Conservation (phyloP, 2,329 filamentous ascomycete genomes). For the Trichoderma sp. region DNA sequence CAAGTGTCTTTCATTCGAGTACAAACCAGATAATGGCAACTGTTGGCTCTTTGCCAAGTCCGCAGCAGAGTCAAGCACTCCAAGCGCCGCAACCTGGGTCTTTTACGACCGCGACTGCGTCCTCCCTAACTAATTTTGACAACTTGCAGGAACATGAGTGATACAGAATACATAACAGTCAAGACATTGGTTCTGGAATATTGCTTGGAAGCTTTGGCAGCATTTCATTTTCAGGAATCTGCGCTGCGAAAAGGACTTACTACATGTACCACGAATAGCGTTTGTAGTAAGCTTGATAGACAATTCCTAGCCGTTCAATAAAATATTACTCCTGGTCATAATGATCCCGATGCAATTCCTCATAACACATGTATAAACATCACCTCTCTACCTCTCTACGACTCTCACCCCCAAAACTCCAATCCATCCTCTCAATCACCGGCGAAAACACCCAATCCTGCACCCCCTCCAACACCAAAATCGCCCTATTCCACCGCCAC, state of each 20-base stretch:
- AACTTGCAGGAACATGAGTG: neutral
- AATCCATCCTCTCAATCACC: neutral
- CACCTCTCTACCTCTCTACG: neutral
- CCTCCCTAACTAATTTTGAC: neutral
- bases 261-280: too few relatives aligned
- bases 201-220: neutral
- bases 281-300: neutral
- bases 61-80: neutral
- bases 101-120: neutral
- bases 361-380: neutral
- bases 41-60: neutral
- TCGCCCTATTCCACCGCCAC: conserved; percentile 8
- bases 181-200: neutral
- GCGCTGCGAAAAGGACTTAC: too few relatives aligned
- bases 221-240: too few relatives aligned
- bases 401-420: neutral
- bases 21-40: neutral
- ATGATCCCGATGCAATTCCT: neutral
- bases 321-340: neutral
- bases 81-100: neutral
- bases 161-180: neutral
- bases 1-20: neutral
- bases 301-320: neutral
- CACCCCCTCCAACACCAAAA: neutral
- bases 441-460: conserved; percentile 9